A percentile compares a stretch with the other conserved stretches of the same genome.
Conservation (phyloP, 2,329 filamentous ascomycete genomes). For the Lachnellula subtilissima region DNA sequence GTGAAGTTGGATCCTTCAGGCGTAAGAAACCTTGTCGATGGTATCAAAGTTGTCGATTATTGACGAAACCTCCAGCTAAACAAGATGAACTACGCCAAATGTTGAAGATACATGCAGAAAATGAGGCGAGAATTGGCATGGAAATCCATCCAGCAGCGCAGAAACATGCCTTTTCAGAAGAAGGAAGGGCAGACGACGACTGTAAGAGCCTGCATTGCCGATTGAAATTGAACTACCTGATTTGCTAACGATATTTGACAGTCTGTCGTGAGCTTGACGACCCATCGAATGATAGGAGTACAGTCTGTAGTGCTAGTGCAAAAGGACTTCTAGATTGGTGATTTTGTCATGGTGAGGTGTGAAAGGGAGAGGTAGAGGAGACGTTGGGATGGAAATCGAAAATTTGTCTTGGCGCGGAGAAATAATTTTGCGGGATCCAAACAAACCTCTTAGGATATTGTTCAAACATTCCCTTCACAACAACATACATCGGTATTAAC, state of each 20-base stretch:
- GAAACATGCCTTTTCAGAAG: constrained; percentile 14
- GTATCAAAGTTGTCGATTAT: not conserved
- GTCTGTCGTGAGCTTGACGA: constrained; percentile 16
- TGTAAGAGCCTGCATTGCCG: constrained; percentile 17
- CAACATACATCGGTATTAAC: not conserved
- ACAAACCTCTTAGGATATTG: not conserved
- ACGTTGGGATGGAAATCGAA: not conserved
- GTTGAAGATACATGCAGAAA: constrained; percentile 16
- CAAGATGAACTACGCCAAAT: constrained; percentile 12
- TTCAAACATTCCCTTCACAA: not conserved
- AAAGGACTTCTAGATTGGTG: constrained; percentile 22
- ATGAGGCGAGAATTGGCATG: constrained; percentile 12
- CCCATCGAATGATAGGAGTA: not conserved
- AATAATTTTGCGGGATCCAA: not conserved
- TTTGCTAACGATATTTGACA: not conserved
- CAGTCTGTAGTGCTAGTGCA: constrained; percentile 15
- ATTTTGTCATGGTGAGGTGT: not conserved
- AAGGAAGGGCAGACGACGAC: constrained; percentile 26
- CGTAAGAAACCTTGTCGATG: not conserved
- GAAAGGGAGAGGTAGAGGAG: not conserved
- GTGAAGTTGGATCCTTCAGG: not conserved
- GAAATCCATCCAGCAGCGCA: constrained; percentile 24
- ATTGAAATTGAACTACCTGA: constrained; percentile 3
- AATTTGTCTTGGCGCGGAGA: not conserved
- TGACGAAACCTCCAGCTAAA: not conserved